Evolutionary conservation across 148 eudicot genomes (phyloP).

Genomic region (Oxyria digyna): DNA sequence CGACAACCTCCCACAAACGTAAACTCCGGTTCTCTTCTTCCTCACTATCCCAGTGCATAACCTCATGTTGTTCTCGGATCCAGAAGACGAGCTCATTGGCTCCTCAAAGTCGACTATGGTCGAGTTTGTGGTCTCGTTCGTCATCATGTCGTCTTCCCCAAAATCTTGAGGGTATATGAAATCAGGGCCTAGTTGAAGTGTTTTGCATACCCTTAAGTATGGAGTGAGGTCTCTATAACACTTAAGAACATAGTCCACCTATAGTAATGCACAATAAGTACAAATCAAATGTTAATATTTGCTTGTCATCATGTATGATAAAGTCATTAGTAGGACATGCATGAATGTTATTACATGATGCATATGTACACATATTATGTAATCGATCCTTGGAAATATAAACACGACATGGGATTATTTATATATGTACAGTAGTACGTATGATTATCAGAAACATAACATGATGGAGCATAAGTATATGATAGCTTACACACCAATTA

Average conservation of each 20-base stretch:
- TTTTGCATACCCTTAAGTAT: slow-evolving; percentile 61
- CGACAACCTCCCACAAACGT: not conserved
- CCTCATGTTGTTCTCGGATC: not conserved
- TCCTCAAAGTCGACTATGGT: slow-evolving; percentile 63
- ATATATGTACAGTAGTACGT: not conserved
- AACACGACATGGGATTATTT: not conserved
- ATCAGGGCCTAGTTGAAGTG: slow-evolving; percentile 69
- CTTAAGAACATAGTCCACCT: slow-evolving; percentile 83
- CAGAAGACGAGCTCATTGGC: slow-evolving; percentile 21
- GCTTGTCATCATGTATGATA: not conserved
- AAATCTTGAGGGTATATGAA: slow-evolving; percentile 83
- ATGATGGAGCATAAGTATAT: not conserved
- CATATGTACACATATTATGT: not conserved
- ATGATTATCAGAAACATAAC: slow-evolving; percentile 1
- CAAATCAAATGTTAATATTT: not conserved
- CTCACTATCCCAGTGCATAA: slow-evolving; percentile 32
- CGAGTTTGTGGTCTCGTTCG: slow-evolving; percentile 28
- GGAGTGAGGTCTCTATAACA: slow-evolving; percentile 75
- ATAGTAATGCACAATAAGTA: not conserved
- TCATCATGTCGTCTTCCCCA: slow-evolving; percentile 56
- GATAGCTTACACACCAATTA: not conserved
- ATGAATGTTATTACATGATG: not conserved
- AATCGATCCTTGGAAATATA: not conserved
- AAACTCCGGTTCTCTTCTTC: slow-evolving; percentile 55
- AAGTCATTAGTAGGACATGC: not conserved